phyloP scores from a whole-genome alignment of 129 eudicot species.

The Chrysanthemum makinoi region DNA sequence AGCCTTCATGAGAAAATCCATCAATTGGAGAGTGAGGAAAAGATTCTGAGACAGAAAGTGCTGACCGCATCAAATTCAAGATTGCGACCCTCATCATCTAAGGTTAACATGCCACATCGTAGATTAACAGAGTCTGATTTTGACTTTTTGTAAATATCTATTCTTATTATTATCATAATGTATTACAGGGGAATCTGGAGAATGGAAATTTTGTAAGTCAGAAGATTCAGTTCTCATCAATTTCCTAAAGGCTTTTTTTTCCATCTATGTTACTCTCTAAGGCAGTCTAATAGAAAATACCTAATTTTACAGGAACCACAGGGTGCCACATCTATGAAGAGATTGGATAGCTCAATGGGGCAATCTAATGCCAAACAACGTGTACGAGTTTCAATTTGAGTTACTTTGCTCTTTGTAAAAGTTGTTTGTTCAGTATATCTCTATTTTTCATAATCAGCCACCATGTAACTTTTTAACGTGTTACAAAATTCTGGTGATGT shows the following conservation, averaged over 20 bases:
- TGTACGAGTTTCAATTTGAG: constrained; percentile 45
- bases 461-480: too few species aligned
- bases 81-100: constrained; percentile 34
- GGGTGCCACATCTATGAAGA: constrained; percentile 44
- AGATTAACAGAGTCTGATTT: constrained; percentile 9
- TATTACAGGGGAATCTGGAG: constrained; percentile 46
- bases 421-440: neutral
- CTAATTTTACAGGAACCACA: constrained; percentile 51
- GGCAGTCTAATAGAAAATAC: constrained; percentile 11
- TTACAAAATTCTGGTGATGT: neutral
- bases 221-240: constrained; percentile 12
- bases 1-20: constrained; percentile 72
- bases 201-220: constrained; percentile 51
- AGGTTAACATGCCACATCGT: constrained; percentile 32
- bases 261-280: constrained; percentile 12
- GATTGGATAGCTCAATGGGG: constrained; percentile 48
- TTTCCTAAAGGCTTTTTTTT: neutral
- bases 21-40: constrained; percentile 56
- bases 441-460: neutral
- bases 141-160: constrained; percentile 9
- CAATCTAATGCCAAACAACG: constrained; percentile 67
- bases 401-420: constrained; percentile 10
- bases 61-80: constrained; percentile 34
- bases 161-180: constrained; percentile 23
- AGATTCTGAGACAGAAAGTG: constrained; percentile 53